Evolutionary conservation across 768 basidiomycete species (phyloP).

Genomic region (Boletus sp.): DNA sequence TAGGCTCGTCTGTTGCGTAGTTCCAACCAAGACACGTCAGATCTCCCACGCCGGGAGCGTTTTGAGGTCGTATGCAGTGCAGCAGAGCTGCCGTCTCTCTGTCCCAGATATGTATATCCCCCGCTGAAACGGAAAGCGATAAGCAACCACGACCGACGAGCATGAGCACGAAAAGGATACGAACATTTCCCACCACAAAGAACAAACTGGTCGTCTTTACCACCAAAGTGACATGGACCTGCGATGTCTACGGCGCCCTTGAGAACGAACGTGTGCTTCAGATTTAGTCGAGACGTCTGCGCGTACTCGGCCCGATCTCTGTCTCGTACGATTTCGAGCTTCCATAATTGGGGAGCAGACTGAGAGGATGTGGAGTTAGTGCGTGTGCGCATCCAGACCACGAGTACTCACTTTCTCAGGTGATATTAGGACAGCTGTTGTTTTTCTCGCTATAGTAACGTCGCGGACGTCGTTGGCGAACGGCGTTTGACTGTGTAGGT

Average conservation of each 20-base stretch:
- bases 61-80: conserved; percentile 64
- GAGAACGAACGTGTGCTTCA: conserved; percentile 74
- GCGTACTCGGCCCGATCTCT: conserved; percentile 36
- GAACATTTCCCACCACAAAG: conserved; percentile 75
- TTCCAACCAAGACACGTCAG: conserved; percentile 84
- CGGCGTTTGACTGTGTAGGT: conserved; percentile 45
- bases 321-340: conserved; percentile 62
- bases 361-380: conserved; percentile 27
- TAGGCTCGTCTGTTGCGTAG: conserved; percentile 48
- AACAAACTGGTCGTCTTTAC: conserved; percentile 74
- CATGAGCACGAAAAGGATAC: conserved; percentile 1
- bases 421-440: conserved; percentile 43
- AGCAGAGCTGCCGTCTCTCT: conserved; percentile 72
- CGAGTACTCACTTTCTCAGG: conserved; percentile 26
- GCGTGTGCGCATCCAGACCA: conserved; percentile 8
- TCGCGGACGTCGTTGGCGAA: conserved; percentile 56
- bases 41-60: conserved; percentile 51
- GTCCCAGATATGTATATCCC: conserved; percentile 87
- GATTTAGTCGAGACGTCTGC: conserved; percentile 30
- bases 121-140: conserved; percentile 45
- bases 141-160: neutral
- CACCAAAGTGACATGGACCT: conserved; percentile 81
- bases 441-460: conserved; percentile 45
- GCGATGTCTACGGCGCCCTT: conserved; percentile 69
- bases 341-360: conserved; percentile 81